These are phyloP conservation scores for Fistulina hepatica DNA, from an alignment of 1,284 basidiomycete species.

Conservation along the genomic window DNA sequence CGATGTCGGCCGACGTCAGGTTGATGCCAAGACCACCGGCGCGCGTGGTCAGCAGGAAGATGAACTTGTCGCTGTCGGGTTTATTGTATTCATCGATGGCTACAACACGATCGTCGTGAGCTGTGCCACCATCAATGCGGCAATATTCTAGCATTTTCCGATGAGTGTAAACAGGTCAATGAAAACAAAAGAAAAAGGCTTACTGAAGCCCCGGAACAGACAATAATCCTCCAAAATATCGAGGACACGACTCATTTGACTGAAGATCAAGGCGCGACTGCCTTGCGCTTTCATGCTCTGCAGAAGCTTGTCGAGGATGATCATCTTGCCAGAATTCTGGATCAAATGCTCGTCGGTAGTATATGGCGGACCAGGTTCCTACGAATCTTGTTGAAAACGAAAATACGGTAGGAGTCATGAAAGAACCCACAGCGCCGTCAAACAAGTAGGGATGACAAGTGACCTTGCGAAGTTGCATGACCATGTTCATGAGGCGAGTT, in stretches of 20 bases:
- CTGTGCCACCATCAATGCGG: slow-evolving; percentile 92
- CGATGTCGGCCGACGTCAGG: slow-evolving; percentile 89
- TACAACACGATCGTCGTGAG: slow-evolving; percentile 91
- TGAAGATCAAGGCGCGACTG: slow-evolving; percentile 93
- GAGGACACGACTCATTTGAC: slow-evolving; percentile 91
- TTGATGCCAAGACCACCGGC: slow-evolving; percentile 99
- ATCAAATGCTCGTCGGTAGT: slow-evolving; percentile 97
- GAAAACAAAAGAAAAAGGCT: slow-evolving; percentile 10
- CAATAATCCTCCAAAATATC: slow-evolving; percentile 99
- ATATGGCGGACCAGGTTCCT: slow-evolving; percentile 96
- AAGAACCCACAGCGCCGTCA: slow-evolving; percentile 60
- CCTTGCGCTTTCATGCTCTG: slow-evolving; percentile 86
- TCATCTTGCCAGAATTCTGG: slow-evolving; percentile 94
- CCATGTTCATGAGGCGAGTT: slow-evolving; percentile 96
- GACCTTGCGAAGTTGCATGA: slow-evolving; percentile 92
- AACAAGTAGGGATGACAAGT: slow-evolving; percentile 82
- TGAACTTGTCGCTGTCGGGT: slow-evolving; percentile 90
- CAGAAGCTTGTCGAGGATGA: slow-evolving; percentile 92
- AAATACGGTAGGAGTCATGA: background rate
- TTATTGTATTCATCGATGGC: slow-evolving; percentile 99
- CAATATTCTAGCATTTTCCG: slow-evolving; percentile 95
- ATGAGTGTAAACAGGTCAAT: slow-evolving; percentile 1
- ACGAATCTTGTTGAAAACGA: slow-evolving; percentile 1
- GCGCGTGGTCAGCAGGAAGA: slow-evolving; percentile 94
- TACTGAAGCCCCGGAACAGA: slow-evolving; percentile 83